Conservation (phyloP, 495 filamentous ascomycete species). For the Aspergillus cavernicola region DNA sequence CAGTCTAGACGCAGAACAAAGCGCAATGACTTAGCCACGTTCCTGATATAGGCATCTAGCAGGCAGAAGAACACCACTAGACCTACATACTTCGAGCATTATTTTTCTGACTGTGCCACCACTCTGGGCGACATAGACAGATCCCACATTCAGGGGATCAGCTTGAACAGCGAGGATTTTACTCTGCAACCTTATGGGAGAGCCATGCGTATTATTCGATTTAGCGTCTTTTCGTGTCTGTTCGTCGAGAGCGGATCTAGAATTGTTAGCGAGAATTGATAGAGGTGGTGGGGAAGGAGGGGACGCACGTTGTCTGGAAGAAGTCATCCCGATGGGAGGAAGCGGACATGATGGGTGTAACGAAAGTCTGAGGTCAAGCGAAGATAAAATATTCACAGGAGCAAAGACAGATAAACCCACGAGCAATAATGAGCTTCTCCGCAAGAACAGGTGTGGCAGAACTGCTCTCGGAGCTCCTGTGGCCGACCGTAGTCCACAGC, state of each 20-base stretch:
- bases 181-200: constrained; percentile 73
- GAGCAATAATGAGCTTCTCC: background rate
- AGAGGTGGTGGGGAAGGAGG: background rate
- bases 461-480: constrained; percentile 37
- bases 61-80: constrained; percentile 23
- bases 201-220: constrained; percentile 75
- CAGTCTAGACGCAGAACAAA: constrained; percentile 33
- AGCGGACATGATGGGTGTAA: constrained; percentile 51
- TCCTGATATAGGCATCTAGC: background rate
- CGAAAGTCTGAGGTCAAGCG: too few species aligned
- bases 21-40: constrained; percentile 6
- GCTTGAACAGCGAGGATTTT: constrained; percentile 77
- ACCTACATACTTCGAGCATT: constrained; percentile 74
- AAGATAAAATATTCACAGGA: too few species aligned
- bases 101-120: constrained; percentile 71
- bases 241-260: constrained; percentile 68
- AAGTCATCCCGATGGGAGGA: constrained; percentile 69
- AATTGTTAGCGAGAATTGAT: constrained; percentile 11
- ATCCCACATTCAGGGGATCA: constrained; percentile 58
- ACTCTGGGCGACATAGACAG: constrained; percentile 80
- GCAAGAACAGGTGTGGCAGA: too few species aligned
- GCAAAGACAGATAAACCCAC: too few species aligned
- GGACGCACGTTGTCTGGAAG: constrained; percentile 81
- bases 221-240: constrained; percentile 71
- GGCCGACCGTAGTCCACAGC: constrained; percentile 36